Evolutionary conservation across 306 rosid genomes (phyloP), one percentile per base, ranked within the genome.

Genomic region (Mucuna pruriens): DNA sequence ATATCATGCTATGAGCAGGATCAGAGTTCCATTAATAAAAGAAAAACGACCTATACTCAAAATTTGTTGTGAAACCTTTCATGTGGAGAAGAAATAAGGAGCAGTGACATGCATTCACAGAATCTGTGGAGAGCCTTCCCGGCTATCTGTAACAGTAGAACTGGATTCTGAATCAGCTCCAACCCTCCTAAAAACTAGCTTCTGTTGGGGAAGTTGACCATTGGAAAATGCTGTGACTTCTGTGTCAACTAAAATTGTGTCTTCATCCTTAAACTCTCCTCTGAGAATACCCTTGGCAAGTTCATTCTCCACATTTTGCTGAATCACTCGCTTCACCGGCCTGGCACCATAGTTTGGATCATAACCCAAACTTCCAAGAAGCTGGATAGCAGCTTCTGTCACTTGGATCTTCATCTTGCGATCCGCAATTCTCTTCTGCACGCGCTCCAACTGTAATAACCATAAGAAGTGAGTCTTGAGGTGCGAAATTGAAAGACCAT

Each of bases 321-420:
- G 99, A 73, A 95, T 95, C 83, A 95, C 99, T 77, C 98, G 87
- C 91, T 95, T 95, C 46, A 95, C 99, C 3, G 99, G 98, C 83
- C 99, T 91, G 26, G 99, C 99, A 15, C 98, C 99, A 5, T 93
- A 95, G 88, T 87, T 95, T 1, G 99, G 98, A 63, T 95, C 98
- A 26, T 95, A 95, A 8, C 99, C 99, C 2, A 95, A 94, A 81
- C 83, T 90, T 55, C 94, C 98, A 42, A 95, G 99, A 78, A 93
- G 98, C 82, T 91, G 86, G 75, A 91, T 54, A 2, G 98, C 97
- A 60, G 96, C 93, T 12, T 95, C 97, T 2, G 91, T 91, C 80
- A 95, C 94, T 63, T 49, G 75, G 68, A 92, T 81, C 38, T 67
- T 91, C 94, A 95, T 93, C 90, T 95, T 95, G 65, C 97, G 91